These are phyloP conservation scores for Mortierella sp. DNA, from an alignment of 371 early-diverging fungal genomes.

Conservation along the genomic window DNA sequence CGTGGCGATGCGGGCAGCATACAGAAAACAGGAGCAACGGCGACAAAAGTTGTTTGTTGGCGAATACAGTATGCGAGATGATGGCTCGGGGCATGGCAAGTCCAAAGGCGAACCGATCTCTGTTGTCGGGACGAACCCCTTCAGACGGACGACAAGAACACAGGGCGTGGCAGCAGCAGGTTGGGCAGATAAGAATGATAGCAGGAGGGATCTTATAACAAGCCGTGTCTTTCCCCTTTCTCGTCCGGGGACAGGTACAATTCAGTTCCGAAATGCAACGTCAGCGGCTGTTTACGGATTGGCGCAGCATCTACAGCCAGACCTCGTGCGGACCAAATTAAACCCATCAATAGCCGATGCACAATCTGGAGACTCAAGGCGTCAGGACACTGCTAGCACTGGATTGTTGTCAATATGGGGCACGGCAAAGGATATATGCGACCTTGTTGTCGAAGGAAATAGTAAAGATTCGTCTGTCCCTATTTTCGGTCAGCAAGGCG, in stretches of 20 bases:
- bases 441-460: constrained; percentile 16
- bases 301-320: constrained; percentile 36
- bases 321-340: constrained; percentile 23
- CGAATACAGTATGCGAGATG: constrained; percentile 41
- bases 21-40: constrained; percentile 44
- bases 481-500: neutral
- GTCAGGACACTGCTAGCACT: neutral
- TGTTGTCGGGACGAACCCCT: constrained; percentile 45
- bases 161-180: constrained; percentile 37
- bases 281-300: constrained; percentile 29
- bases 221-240: constrained; percentile 20
- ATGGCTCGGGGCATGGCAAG: neutral
- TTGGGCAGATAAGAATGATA: constrained; percentile 21
- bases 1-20: constrained; percentile 38
- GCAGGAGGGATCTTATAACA: neutral
- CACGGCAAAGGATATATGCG: constrained; percentile 17
- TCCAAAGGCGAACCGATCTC: constrained; percentile 12
- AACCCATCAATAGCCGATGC: neutral
- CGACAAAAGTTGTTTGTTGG: constrained; percentile 52
- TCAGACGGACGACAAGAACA: constrained; percentile 21
- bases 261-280: constrained; percentile 25
- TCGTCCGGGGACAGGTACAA: constrained; percentile 3
- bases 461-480: constrained; percentile 4
- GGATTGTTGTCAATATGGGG: constrained; percentile 19
- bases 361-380: neutral